Conservation (phyloP, 116 monocot species). For the Cymodocea nodosa region DNA sequence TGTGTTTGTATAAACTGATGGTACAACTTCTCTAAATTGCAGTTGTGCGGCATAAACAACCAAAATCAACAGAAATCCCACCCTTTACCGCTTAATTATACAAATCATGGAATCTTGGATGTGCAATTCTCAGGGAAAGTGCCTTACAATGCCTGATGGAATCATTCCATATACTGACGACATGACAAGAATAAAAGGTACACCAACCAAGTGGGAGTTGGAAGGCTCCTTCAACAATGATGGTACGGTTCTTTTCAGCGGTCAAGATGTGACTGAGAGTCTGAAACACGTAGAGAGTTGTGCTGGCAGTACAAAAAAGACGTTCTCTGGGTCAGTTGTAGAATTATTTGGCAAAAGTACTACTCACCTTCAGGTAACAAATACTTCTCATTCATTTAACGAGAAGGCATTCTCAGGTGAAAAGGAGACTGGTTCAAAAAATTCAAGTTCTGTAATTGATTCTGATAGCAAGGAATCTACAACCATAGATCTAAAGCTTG, state of each 20-base stretch:
- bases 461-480: constrained; percentile 3
- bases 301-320: background rate
- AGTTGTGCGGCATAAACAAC: background rate
- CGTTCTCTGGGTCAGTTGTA: background rate
- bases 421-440: constrained; percentile 2
- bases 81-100: background rate
- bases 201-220: background rate
- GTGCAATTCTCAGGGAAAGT: background rate
- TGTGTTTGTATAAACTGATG: background rate
- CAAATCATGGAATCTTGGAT: constrained; percentile 6
- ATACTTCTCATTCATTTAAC: background rate
- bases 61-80: background rate
- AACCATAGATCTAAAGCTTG: constrained; percentile 12
- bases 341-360: background rate
- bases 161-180: constrained; percentile 1
- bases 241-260: background rate
- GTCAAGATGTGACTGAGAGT: background rate
- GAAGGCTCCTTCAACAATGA: constrained; percentile 1
- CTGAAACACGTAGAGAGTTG: background rate
- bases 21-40: background rate
- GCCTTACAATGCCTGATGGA: constrained; percentile 3
- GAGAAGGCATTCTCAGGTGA: constrained; percentile 1
- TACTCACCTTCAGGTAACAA: background rate
- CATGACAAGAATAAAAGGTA: background rate
- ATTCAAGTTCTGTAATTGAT: background rate